Conservation (phyloP, 1,284 basidiomycete species). For the Trametes polyzona region DNA sequence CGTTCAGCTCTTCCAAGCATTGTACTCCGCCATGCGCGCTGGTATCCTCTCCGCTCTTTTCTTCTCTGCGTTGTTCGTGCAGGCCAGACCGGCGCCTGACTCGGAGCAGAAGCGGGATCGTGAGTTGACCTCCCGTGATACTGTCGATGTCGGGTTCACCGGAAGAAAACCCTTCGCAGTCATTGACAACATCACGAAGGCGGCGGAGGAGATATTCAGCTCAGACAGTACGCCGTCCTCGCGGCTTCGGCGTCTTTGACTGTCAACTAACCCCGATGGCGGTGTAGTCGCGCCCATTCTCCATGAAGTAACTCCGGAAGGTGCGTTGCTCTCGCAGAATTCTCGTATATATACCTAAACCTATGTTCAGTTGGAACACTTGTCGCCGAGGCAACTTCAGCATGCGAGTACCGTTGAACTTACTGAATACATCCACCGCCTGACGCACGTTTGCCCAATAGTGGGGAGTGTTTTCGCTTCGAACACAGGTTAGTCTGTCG, state of each 20-base stretch:
- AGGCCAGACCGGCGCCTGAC: slow-evolving; percentile 14
- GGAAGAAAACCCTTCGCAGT: background rate
- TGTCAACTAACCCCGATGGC: background rate
- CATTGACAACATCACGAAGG: slow-evolving; percentile 5
- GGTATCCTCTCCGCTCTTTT: slow-evolving; percentile 7
- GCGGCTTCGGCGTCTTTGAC: background rate
- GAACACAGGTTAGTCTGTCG: slow-evolving; percentile 1
- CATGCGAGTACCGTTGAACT: background rate
- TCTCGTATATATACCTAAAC: background rate
- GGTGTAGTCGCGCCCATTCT: slow-evolving; percentile 9
- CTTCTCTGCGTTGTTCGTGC: slow-evolving; percentile 5
- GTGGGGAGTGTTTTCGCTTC: slow-evolving; percentile 3
- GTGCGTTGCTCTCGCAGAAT: background rate
- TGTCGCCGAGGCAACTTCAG: slow-evolving; percentile 12
- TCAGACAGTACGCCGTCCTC: slow-evolving; percentile 5
- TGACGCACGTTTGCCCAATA: background rate
- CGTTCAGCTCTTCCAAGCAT: background rate
- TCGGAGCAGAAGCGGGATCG: slow-evolving; percentile 11
- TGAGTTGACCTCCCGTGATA: background rate
- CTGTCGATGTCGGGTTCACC: background rate
- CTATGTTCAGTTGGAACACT: background rate
- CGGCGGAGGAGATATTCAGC: slow-evolving; percentile 5
- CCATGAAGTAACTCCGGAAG: background rate
- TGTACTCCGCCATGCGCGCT: slow-evolving; percentile 11
- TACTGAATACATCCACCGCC: background rate